Evolutionary conservation across 2,329 filamentous ascomycete species (phyloP).

Genomic region (Arthrobotrys sinensis): DNA sequence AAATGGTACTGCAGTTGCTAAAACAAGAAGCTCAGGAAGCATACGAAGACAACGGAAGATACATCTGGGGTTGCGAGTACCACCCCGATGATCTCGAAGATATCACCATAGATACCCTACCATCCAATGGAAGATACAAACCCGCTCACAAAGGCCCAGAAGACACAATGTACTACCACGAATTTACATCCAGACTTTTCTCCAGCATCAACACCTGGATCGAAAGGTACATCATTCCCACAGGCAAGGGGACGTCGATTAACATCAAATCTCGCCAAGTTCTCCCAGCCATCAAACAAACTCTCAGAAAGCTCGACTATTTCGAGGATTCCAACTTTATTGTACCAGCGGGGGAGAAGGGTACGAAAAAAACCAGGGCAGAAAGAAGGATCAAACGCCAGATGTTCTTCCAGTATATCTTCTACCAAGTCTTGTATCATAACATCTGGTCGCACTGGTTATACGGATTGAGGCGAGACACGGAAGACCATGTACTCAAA

Average conservation of each 20-base stretch:
- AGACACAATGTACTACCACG: slow-evolving; percentile 21
- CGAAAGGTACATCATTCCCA: slow-evolving; percentile 41
- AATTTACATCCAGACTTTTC: slow-evolving; percentile 34
- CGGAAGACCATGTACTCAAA: slow-evolving; percentile 12
- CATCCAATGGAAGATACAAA: slow-evolving; percentile 44
- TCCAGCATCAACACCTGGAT: slow-evolving; percentile 46
- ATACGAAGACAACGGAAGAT: slow-evolving; percentile 15
- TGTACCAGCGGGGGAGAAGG: background rate
- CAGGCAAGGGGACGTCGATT: background rate
- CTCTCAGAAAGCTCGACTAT: slow-evolving; percentile 40
- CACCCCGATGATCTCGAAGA: slow-evolving; percentile 42
- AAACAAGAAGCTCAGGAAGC: background rate
- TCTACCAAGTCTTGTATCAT: slow-evolving; percentile 45
- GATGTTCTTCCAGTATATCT: slow-evolving; percentile 56
- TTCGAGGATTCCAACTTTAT: slow-evolving; percentile 43
- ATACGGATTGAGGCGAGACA: slow-evolving; percentile 35
- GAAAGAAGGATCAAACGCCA: slow-evolving; percentile 29
- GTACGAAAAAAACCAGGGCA: background rate
- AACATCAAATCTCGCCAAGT: slow-evolving; percentile 13
- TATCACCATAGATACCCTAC: slow-evolving; percentile 45
- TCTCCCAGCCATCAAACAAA: slow-evolving; percentile 19
- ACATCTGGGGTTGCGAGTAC: slow-evolving; percentile 32
- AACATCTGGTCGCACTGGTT: slow-evolving; percentile 53
- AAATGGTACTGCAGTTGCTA: background rate
- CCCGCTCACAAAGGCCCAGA: slow-evolving; percentile 41